Percentiles rank a stretch among this genome's conserved stretches.
Conservation (phyloP, 2,329 filamentous ascomycete genomes). For the Pseudogymnoascus sp. region DNA sequence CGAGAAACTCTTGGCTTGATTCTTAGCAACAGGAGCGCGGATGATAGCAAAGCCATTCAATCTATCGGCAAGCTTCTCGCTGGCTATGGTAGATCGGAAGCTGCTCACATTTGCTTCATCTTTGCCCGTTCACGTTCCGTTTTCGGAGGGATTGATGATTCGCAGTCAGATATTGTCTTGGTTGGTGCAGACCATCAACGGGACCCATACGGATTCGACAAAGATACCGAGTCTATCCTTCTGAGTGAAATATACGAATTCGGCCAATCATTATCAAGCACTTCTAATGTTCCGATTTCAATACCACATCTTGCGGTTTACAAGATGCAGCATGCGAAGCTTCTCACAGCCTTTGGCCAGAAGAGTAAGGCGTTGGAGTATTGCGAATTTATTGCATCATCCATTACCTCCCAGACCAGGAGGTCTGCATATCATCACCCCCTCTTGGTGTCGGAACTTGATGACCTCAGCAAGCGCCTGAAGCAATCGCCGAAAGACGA, state of each 20-base stretch:
- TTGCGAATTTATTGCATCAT: conserved; percentile 71
- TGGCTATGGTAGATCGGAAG: conserved; percentile 81
- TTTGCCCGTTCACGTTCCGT: conserved; percentile 67
- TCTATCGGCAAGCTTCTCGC: conserved; percentile 75
- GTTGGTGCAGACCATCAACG: conserved; percentile 76
- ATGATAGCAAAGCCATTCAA: conserved; percentile 70
- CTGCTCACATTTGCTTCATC: conserved; percentile 88
- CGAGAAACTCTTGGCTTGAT: conserved; percentile 80
- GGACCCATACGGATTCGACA: conserved; percentile 62
- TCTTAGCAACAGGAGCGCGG: conserved; percentile 76
- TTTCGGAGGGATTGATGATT: conserved; percentile 78
- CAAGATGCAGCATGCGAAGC: conserved; percentile 81
- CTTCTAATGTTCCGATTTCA: conserved; percentile 45
- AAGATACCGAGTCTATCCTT: conserved; percentile 78
- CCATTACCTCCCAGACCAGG: conserved; percentile 73
- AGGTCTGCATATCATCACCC: conserved; percentile 80
- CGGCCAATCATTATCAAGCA: conserved; percentile 63
- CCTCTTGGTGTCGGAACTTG: conserved; percentile 65
- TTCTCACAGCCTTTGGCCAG: conserved; percentile 75
- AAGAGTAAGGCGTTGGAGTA: conserved; percentile 82
- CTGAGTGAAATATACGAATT: conserved; percentile 97
- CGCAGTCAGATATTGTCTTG: conserved; percentile 69
- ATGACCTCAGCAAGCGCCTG: conserved; percentile 76
- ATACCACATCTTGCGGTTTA: conserved; percentile 82
- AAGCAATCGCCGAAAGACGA: conserved; percentile 79